These are phyloP conservation scores for Alternaria sp. DNA, from an alignment of 2,329 filamentous ascomycete species.

Conservation along the genomic window DNA sequence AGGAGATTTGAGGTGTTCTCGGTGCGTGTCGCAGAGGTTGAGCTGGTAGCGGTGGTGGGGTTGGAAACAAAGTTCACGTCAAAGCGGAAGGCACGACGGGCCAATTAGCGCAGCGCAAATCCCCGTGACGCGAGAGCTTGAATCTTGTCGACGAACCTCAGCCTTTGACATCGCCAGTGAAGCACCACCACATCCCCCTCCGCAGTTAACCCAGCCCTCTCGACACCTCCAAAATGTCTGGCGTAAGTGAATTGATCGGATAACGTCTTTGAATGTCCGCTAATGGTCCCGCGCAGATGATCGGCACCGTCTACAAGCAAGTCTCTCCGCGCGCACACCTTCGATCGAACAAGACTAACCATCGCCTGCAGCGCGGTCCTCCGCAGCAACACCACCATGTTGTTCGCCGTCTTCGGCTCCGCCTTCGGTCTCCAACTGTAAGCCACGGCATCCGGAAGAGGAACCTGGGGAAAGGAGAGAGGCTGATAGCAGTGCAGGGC, in stretches of 20 bases:
- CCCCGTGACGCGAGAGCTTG: conserved; percentile 29
- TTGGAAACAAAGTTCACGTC: conserved; percentile 10
- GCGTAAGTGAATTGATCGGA: conserved; percentile 56
- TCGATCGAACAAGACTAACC: conserved; percentile 32
- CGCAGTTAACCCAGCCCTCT: conserved; percentile 25
- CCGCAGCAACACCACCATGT: conserved; percentile 86
- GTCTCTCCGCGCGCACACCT: conserved; percentile 33
- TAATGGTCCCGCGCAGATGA: conserved; percentile 53
- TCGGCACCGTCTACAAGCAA: conserved; percentile 62
- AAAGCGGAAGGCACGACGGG: conserved; percentile 14
- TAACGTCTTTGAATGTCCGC: conserved; percentile 8
- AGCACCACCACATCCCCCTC: conserved; percentile 31
- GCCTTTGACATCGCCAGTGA: conserved; percentile 31
- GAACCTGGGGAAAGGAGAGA: conserved; percentile 7
- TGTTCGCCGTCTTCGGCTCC: conserved; percentile 81
- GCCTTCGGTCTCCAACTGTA: conserved; percentile 97
- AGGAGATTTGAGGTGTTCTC: neutral
- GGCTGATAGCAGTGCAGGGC: conserved; percentile 61
- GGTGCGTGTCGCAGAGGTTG: neutral
- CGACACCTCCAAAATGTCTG: conserved; percentile 61
- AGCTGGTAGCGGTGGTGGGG: conserved; percentile 13
- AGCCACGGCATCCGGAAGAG: conserved; percentile 45
- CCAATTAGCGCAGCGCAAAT: conserved; percentile 39
- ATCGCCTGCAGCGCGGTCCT: conserved; percentile 72
- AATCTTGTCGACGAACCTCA: conserved; percentile 32